Base-by-base conservation (phyloP, 1,139 yeast genomes). In the Blastobotrys arbuscula region DNA sequence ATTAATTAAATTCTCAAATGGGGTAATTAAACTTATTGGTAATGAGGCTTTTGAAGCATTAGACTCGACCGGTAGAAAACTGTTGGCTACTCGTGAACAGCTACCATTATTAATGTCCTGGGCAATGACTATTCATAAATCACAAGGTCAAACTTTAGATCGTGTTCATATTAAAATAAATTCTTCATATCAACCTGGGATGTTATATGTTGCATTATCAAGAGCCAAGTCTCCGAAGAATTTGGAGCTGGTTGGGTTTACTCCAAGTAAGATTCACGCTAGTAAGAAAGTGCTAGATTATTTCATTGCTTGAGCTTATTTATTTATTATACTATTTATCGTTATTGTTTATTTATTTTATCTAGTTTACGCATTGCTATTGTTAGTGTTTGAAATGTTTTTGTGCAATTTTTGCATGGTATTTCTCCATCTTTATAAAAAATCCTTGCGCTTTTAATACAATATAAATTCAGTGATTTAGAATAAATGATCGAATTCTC, bases 51-150 rank as follows among this genome's bases (percentile, higher is more conserved):
- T 35, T 35, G 38, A 35, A 35, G 31, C 31, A 28, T 5, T 28
- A 12, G 31, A 28, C 13, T 28, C 31, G 3, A 5, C 13, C 4
- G 31, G 31, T 3, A 28, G 12, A 28, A 28, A 28, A 28, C 4
- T 28, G 10, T 28, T 28, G 12, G 21, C 38, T 4, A n/a, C 38
- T n/a, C 35, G 47, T 3, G 3, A 15, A 0, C 96, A 88, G 62
- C 57, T 86, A 3, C 97, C 96, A 0, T 70, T 88, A 36, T 71
- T 86, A 47, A 70, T 85, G 38, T 82, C 96, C 12, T 88, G 96
- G 95, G 95, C 96, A 0, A 67, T 88, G 59, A 86, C 96, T 0
- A 87, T 88, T 47, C 97, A 88, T 64, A 88, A 88, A 61, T 82
- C 96, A 0, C 97, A 88, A 66, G 97, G 97, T 1, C 96, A 88